A percentile compares a stretch with the other conserved stretches of the same genome.
These are phyloP conservation scores for Hypoxylon sp. DNA, from an alignment of 2,329 filamentous ascomycete genomes.

Conservation along the genomic window DNA sequence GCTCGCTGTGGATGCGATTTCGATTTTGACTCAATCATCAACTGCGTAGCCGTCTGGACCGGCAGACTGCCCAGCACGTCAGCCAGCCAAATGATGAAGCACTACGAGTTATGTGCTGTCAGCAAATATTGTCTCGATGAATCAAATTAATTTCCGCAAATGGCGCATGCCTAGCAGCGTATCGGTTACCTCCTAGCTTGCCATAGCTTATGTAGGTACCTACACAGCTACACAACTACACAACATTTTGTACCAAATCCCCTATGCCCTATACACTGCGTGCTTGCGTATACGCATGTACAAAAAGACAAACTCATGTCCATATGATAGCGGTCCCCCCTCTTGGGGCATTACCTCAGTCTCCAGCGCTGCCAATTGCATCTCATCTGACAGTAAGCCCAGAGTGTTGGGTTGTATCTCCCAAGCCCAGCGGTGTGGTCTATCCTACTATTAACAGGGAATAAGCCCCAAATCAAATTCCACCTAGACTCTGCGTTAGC, in stretches of 20 bases:
- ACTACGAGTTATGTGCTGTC: not conserved
- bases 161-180: not conserved
- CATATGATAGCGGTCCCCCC: too few species aligned
- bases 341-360: not conserved
- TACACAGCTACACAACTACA: too few species aligned
- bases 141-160: not conserved
- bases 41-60: too few species aligned
- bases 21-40: not conserved
- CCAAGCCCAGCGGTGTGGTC: not conserved
- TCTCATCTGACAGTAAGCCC: not conserved
- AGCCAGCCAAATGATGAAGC: not conserved
- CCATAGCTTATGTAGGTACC: too few species aligned
- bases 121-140: not conserved
- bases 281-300: not conserved
- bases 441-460: not conserved
- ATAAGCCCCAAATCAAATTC: not conserved
- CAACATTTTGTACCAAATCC: not conserved
- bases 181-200: not conserved
- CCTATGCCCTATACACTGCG: too few species aligned
- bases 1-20: conserved; percentile 18
- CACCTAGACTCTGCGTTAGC: not conserved
- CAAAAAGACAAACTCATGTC: not conserved
- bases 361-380: too few species aligned
- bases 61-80: not conserved
- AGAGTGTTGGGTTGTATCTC: not conserved